phyloP scores from a whole-genome alignment of 2,329 filamentous ascomycete species.

The Xylaria hypoxylon region DNA sequence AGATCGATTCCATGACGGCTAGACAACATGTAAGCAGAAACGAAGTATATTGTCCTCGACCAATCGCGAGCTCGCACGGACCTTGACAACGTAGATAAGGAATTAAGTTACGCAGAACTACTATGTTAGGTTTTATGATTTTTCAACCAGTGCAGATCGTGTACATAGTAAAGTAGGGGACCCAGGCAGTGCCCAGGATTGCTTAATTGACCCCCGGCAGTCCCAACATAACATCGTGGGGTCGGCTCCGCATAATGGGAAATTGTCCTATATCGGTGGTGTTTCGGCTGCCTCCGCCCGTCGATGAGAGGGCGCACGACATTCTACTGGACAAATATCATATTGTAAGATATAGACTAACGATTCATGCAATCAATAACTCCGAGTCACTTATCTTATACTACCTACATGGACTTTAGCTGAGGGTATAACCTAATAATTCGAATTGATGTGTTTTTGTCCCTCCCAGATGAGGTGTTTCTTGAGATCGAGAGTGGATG shows the following conservation, averaged over 20 bases:
- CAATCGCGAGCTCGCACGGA: constrained; percentile 14
- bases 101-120: constrained; percentile 11
- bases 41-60: neutral
- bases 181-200: no score
- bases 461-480: neutral
- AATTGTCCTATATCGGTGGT: constrained; percentile 9
- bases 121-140: neutral
- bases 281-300: constrained; percentile 3
- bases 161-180: no score
- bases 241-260: neutral
- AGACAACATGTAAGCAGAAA: constrained; percentile 29
- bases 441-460: neutral
- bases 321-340: constrained; percentile 1
- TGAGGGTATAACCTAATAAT: neutral
- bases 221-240: constrained; percentile 3
- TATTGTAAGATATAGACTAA: neutral
- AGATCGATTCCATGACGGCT: constrained; percentile 15
- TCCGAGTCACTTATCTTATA: neutral
- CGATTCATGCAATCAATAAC: neutral
- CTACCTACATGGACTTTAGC: neutral
- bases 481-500: no score
- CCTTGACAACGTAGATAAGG: constrained; percentile 23
- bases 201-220: constrained; percentile 12
- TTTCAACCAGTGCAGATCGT: neutral
- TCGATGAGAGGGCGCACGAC: neutral